Evolutionary conservation across 2,329 filamentous ascomycete species (phyloP).

Genomic region (Aspergillus sp.): DNA sequence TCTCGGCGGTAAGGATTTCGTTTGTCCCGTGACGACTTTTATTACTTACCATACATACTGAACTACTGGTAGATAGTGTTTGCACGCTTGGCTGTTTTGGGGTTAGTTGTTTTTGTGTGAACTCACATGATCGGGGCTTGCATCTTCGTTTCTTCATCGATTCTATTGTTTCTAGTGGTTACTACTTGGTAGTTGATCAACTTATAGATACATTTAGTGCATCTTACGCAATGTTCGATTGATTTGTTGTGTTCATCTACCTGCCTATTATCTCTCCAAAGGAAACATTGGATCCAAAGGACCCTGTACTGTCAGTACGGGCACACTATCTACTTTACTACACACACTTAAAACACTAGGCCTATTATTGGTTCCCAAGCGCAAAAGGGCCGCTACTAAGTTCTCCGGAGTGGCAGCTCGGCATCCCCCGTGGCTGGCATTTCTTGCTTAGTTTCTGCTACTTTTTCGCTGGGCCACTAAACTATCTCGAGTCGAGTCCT

Average conservation of each 20-base stretch:
- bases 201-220: no score
- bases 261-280: no score
- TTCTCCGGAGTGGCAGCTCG: slow-evolving; percentile 1
- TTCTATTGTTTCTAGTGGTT: neutral
- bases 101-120: slow-evolving; percentile 13
- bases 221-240: no score
- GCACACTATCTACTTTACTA: neutral
- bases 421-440: neutral
- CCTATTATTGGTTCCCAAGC: slow-evolving; percentile 5
- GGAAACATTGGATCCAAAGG: no score
- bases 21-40: slow-evolving; percentile 8
- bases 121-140: slow-evolving; percentile 10
- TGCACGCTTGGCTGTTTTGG: slow-evolving; percentile 19
- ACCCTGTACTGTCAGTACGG: neutral
- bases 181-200: no score
- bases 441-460: neutral
- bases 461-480: slow-evolving; percentile 13
- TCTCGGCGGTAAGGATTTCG: slow-evolving; percentile 9
- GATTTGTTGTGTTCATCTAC: no score
- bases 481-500: no score
- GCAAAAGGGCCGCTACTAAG: neutral
- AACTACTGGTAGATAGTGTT: neutral
- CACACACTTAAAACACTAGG: neutral
- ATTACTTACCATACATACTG: no score
- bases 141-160: neutral